Percentiles rank a stretch among this genome's conserved stretches.
These are phyloP conservation scores for Gleditsia sinensis DNA, from an alignment of 306 rosid species.

Conservation along the genomic window DNA sequence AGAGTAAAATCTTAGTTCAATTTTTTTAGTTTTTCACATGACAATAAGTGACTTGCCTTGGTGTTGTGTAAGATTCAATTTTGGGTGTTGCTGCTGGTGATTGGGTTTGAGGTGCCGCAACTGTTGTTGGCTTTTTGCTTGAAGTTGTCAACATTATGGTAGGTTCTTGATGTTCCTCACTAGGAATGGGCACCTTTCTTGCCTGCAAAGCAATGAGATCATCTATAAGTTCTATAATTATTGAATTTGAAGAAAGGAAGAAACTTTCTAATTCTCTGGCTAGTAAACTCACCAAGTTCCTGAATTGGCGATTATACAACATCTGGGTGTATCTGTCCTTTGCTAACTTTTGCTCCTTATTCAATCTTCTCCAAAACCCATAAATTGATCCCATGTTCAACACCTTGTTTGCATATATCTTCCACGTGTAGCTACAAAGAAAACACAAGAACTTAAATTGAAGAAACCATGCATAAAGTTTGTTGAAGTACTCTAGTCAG, in stretches of 20 bases:
- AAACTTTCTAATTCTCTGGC: too few relatives aligned
- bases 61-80: slow-evolving; percentile 19
- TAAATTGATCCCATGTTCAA: slow-evolving; percentile 86
- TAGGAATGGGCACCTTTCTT: slow-evolving; percentile 58
- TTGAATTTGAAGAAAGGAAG: slow-evolving; percentile 6
- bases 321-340: slow-evolving; percentile 80
- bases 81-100: slow-evolving; percentile 21
- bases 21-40: not conserved
- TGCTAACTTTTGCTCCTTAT: slow-evolving; percentile 71
- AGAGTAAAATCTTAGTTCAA: too few relatives aligned
- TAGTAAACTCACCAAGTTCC: slow-evolving; percentile 59
- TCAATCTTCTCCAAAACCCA: slow-evolving; percentile 83
- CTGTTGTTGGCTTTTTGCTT: slow-evolving; percentile 26
- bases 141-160: slow-evolving; percentile 4
- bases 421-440: slow-evolving; percentile 87
- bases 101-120: slow-evolving; percentile 25
- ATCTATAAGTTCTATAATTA: not conserved
- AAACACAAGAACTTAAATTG: not conserved
- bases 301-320: slow-evolving; percentile 76
- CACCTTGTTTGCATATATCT: slow-evolving; percentile 85
- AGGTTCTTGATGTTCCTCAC: slow-evolving; percentile 41
- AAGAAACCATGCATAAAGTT: slow-evolving; percentile 17
- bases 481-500: not conserved
- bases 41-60: slow-evolving; percentile 34
- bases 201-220: slow-evolving; percentile 51